Base-by-base conservation (phyloP, 305 asterid species). In the Fraxinus dipetala region DNA sequence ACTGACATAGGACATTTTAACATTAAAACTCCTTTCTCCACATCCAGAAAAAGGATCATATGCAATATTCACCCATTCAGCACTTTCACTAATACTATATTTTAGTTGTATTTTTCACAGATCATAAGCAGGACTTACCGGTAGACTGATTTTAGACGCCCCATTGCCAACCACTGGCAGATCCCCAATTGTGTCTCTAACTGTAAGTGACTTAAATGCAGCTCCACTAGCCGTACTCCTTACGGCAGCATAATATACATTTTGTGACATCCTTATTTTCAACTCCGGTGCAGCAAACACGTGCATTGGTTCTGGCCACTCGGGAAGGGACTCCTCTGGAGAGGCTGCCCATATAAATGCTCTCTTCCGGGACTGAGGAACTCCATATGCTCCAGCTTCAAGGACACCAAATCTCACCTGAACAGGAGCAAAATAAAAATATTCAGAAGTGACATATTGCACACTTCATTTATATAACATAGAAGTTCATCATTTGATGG, bases 241-340 rank as follows among this genome's bases (percentile, higher is more conserved):
- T 70, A 83, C 98, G 78, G 99, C 99, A 67, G 92, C 87, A 80
- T 94, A 96, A 4, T 93, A 91, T 79, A 82, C 34, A 75, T 89
- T 90, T 80, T 80, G 88, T 6, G 95, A 89, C 87, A 96, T 56
- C 65, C 93, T 63, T 61, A 96, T 90, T 87, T 86, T 96, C 84
- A 96, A 79, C 75, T 96, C 93, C 16, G 98, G 97, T 75, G 90
- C 94, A 35, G 93, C 85, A 89, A 96, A 96, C 43, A 96, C 99
- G 79, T 96, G 97, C 97, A 94, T 93, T 79, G 99, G 98, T 88
- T 96, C 99, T 2, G 99, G 99, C 98, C 99, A 96, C 31, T 94
- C 98, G 0, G 99, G 99, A 82, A 56, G 95, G 98, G 79, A 87
- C 88, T 92, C 97, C 61, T 93, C 94, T 14, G 98, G 99, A 79